Evolutionary conservation across 2,329 filamentous ascomycete genomes (phyloP).

Genomic region (Penicillium olsonii): DNA sequence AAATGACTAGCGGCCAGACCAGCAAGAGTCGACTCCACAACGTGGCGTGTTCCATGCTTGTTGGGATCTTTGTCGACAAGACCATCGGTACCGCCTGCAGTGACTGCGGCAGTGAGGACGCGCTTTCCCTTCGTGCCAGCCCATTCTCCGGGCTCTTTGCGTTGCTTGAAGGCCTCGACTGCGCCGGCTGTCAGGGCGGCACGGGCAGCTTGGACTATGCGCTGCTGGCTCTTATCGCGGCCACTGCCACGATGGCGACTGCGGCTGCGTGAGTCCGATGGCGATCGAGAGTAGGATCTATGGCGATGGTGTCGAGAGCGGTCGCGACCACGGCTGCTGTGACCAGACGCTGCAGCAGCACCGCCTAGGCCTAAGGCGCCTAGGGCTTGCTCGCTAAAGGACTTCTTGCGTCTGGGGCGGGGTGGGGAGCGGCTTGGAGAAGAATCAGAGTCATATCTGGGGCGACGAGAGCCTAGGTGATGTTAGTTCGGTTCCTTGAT

Average conservation of each 20-base stretch:
- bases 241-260: conserved; percentile 47
- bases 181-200: conserved; percentile 88
- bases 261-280: conserved; percentile 54
- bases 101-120: conserved; percentile 80
- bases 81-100: conserved; percentile 83
- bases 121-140: conserved; percentile 89
- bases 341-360: conserved; percentile 40
- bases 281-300: conserved; percentile 51
- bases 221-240: conserved; percentile 55
- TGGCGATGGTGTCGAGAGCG: conserved; percentile 29
- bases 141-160: conserved; percentile 87
- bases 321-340: conserved; percentile 54
- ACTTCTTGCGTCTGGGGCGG: conserved; percentile 46
- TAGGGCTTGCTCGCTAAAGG: conserved; percentile 52
- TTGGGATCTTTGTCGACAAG: conserved; percentile 68
- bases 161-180: conserved; percentile 85
- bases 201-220: conserved; percentile 83
- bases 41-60: conserved; percentile 75
- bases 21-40: conserved; percentile 84
- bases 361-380: conserved; percentile 61
- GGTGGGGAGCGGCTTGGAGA: conserved; percentile 44
- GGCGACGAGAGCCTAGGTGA: conserved; percentile 31
- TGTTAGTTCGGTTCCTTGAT: background rate
- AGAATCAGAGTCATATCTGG: conserved; percentile 36
- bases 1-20: conserved; percentile 84